Evolutionary conservation across 192 early-diverging fungal genomes (phyloP), one percentile per base, ranked within the genome.

Genomic region (Umbelopsis ramanniana): DNA sequence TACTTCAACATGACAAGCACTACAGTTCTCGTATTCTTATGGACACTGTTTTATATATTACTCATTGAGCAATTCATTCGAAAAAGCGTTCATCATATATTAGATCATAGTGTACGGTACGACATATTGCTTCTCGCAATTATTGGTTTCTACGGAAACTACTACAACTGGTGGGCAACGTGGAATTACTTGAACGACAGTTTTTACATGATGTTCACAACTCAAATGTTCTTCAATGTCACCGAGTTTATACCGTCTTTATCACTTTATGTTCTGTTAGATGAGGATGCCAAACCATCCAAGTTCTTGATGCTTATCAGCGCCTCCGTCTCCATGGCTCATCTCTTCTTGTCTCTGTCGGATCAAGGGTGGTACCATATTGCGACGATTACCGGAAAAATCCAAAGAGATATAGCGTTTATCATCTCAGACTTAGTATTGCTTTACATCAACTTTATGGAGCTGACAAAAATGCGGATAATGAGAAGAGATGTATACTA

Each of bases 281-380:
- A 71, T 9, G 40, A 8, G 21, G 40, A 21, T 3, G 35, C 33
- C 48, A 55, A 71, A n/a, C 24, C 53, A 8, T 54, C 70, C 17
- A 52, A 40, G 19, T 24, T 38, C 19, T 40, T 53, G 9, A 45
- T 55, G 17, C 70, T 55, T 0, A 26, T 40, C 52, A 55, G 52
- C 37, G 26, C 48, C 10, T 26, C 52, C 35, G 40, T 57, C 8
- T 71, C 70, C 22, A 33, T 71, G 29, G 24, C 52, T 6, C 70
- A 71, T 23, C 33, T 71, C 33, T 55, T 71, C 70, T 53, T 71
- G 29, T 52, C 70, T 23, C 48, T 71, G 4, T 29, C 38, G 37
- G 70, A 71, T 55, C 70, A 71, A 54, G 70, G 70, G 0, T 71
- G 70, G 70, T 55, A 71, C 14, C 70, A 71, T 38, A 50, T 71